Conservation (phyloP, 2,329 filamentous ascomycete species). For the Botrytis tulipae region DNA sequence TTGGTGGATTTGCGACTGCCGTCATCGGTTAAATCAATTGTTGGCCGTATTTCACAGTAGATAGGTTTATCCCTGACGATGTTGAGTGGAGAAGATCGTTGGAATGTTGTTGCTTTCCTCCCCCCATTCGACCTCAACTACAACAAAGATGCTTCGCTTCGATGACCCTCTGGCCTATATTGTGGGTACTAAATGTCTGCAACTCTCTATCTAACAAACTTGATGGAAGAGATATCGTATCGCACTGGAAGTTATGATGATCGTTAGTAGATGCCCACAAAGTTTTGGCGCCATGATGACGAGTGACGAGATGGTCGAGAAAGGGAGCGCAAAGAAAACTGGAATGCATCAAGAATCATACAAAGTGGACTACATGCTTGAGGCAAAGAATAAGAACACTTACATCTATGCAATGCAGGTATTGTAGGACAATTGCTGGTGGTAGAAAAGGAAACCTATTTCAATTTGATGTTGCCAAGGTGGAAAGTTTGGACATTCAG, state of each 20-base stretch:
- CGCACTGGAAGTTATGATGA: constrained; percentile 25
- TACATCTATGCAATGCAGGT: constrained; percentile 24
- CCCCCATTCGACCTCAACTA: constrained; percentile 25
- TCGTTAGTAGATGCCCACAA: constrained; percentile 29
- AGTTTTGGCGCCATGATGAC: constrained; percentile 27
- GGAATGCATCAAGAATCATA: constrained; percentile 9
- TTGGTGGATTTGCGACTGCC: constrained; percentile 64
- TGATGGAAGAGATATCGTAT: constrained; percentile 6
- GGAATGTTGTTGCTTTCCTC: constrained; percentile 23
- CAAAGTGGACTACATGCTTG: neutral
- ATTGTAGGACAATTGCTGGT: constrained; percentile 27
- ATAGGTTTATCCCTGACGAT: constrained; percentile 19
- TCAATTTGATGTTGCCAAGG: constrained; percentile 30
- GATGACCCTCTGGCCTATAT: constrained; percentile 15
- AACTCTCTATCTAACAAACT: neutral
- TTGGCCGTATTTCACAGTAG: constrained; percentile 14
- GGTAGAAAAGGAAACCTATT: constrained; percentile 23
- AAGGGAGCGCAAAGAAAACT: constrained; percentile 14
- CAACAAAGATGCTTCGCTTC: constrained; percentile 26
- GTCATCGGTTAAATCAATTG: constrained; percentile 50
- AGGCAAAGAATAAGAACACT: constrained; percentile 26
- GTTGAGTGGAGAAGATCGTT: constrained; percentile 20
- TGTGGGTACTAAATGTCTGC: neutral
- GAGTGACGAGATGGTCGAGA: neutral
- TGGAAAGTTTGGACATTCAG: constrained; percentile 33